Conservation (phyloP, 768 basidiomycete genomes). For the Boletus rex-veris region DNA sequence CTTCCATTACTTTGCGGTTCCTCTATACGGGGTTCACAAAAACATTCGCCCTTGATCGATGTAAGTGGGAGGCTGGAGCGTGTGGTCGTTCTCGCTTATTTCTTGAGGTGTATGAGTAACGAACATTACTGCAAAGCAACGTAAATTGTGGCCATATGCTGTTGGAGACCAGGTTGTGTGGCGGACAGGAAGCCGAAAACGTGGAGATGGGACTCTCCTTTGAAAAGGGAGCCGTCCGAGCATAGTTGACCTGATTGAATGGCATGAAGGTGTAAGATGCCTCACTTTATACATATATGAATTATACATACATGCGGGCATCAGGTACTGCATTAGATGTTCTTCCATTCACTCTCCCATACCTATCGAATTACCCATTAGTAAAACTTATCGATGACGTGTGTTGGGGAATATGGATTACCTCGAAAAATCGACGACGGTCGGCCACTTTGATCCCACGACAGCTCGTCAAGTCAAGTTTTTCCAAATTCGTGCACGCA, state of each 20-base stretch:
- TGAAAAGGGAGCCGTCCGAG: not conserved
- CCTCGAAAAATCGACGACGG: slow-evolving; percentile 67
- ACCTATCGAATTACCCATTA: slow-evolving; percentile 13
- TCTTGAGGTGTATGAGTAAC: no score
- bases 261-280: no score
- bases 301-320: not conserved
- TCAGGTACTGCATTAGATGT: not conserved
- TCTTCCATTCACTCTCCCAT: slow-evolving; percentile 23
- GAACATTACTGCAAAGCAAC: no score
- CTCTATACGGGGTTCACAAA: no score
- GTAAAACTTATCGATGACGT: slow-evolving; percentile 8
- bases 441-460: slow-evolving; percentile 57
- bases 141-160: no score
- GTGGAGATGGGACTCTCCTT: no score
- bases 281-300: not conserved
- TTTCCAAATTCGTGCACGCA: slow-evolving; percentile 48
- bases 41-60: no score
- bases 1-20: no score
- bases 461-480: slow-evolving; percentile 65
- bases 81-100: no score
- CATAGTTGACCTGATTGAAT: not conserved
- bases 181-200: no score
- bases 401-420: not conserved
- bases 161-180: no score
- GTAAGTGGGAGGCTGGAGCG: no score